These are phyloP conservation scores for Podospora conica DNA, from an alignment of 495 filamentous ascomycete species.

Conservation along the genomic window DNA sequence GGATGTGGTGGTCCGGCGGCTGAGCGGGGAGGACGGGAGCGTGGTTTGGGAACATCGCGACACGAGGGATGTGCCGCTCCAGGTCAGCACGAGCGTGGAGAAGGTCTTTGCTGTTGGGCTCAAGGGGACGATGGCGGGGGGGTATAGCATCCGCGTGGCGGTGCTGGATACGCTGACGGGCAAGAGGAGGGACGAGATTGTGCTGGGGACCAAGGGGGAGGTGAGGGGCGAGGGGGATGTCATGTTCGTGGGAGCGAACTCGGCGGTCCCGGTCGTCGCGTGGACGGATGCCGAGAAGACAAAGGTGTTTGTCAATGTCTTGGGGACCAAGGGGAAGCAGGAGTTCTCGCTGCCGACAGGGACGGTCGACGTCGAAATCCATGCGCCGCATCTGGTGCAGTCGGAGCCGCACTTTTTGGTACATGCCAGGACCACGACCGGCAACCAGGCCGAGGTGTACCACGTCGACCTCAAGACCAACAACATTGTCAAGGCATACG, in stretches of 20 bases:
- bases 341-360: conserved; percentile 50
- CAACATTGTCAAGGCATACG: conserved; percentile 64
- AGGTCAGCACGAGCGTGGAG: conserved; percentile 68
- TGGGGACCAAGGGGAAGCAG: conserved; percentile 63
- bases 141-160: conserved; percentile 67
- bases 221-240: conserved; percentile 60
- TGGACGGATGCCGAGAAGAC: conserved; percentile 70
- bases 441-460: conserved; percentile 79
- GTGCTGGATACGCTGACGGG: conserved; percentile 67
- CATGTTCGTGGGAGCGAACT: conserved; percentile 75
- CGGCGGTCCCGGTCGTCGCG: conserved; percentile 71
- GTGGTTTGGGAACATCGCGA: conserved; percentile 73
- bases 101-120: conserved; percentile 73
- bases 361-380: conserved; percentile 60
- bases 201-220: conserved; percentile 66
- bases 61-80: conserved; percentile 66
- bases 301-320: conserved; percentile 69
- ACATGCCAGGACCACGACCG: conserved; percentile 63
- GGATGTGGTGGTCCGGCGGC: conserved; percentile 54
- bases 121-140: conserved; percentile 54
- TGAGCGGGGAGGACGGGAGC: conserved; percentile 67
- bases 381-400: conserved; percentile 64
- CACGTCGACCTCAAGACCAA: conserved; percentile 67
- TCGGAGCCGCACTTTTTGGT: conserved; percentile 77
- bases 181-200: conserved; percentile 55